Conservation (phyloP, 2,329 filamentous ascomycete species). For the Penicillium paneum region DNA sequence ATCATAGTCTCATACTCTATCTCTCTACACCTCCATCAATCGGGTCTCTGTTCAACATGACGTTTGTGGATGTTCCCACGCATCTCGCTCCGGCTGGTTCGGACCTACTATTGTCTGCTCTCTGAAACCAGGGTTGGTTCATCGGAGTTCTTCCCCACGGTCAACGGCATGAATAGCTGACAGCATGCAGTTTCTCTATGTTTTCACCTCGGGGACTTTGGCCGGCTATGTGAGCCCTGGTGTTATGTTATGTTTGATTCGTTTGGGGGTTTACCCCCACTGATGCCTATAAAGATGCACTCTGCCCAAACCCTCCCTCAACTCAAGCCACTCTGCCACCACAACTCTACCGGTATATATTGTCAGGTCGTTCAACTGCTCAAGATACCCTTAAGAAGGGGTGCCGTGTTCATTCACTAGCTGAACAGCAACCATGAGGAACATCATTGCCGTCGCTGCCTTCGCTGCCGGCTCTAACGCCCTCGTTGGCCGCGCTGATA, state of each 20-base stretch:
- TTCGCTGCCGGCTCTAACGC: slow-evolving; percentile 45
- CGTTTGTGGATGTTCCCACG: slow-evolving; percentile 13
- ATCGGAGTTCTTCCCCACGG: slow-evolving; percentile 5
- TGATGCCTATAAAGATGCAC: slow-evolving; percentile 17
- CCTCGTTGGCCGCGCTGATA: slow-evolving; percentile 36
- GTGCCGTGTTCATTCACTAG: slow-evolving; percentile 11
- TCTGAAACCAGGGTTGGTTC: slow-evolving; percentile 8
- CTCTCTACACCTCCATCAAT: slow-evolving; percentile 12
- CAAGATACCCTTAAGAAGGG: neutral
- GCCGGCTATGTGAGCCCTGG: slow-evolving; percentile 5
- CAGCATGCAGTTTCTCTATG: slow-evolving; percentile 7
- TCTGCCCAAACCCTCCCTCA: neutral
- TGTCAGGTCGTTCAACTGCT: neutral
- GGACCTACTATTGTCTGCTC: slow-evolving; percentile 10
- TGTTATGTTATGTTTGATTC: neutral
- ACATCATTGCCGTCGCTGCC: slow-evolving; percentile 37
- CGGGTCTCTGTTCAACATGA: slow-evolving; percentile 18
- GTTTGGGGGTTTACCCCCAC: slow-evolving; percentile 9
- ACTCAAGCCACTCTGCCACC: neutral
- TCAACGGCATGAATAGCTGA: slow-evolving; percentile 4
- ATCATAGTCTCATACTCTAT: slow-evolving; percentile 11
- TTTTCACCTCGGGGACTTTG: slow-evolving; percentile 12
- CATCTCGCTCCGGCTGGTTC: slow-evolving; percentile 20
- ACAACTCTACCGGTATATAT: neutral
- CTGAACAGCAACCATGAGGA: slow-evolving; percentile 34